These are phyloP conservation scores for Globisporangium uncinulatum DNA, from an alignment of 352 stramenopile genomes.

Conservation along the genomic window DNA sequence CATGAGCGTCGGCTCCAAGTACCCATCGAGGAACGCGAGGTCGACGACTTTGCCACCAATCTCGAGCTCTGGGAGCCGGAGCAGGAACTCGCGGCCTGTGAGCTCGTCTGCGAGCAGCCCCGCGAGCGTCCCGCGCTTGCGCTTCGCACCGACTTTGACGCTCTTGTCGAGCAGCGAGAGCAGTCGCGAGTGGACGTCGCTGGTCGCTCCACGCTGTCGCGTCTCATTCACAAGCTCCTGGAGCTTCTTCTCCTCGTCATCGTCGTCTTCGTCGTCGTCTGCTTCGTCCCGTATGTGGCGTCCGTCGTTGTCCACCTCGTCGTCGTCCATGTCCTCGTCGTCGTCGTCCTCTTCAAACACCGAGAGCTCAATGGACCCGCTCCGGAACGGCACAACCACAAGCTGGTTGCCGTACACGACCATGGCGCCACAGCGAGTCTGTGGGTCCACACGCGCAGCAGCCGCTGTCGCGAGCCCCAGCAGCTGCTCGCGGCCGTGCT, in stretches of 20 bases:
- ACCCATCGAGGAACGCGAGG: conserved; percentile 78
- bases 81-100: conserved; percentile 65
- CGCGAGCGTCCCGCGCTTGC: conserved; percentile 66
- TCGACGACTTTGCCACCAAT: conserved; percentile 78
- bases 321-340: conserved; percentile 36
- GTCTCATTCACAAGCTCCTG: conserved; percentile 72
- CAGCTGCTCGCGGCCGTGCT: conserved; percentile 67
- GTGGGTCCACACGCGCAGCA: conserved; percentile 53
- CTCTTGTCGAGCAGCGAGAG: conserved; percentile 72
- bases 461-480: conserved; percentile 55
- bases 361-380: conserved; percentile 68
- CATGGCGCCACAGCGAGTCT: conserved; percentile 77
- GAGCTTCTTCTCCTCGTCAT: conserved; percentile 76
- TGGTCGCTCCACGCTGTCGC: conserved; percentile 51
- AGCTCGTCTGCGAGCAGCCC: conserved; percentile 67
- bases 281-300: neutral
- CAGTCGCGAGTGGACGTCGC: conserved; percentile 57
- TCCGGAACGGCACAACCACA: conserved; percentile 76
- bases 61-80: conserved; percentile 66
- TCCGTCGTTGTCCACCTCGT: conserved; percentile 1
- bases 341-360: conserved; percentile 81
- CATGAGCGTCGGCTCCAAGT: conserved; percentile 84
- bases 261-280: conserved; percentile 64
- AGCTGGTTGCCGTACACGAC: conserved; percentile 81
- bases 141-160: conserved; percentile 70